Percentiles rank a stretch among this genome's conserved stretches.
Conservation (phyloP, 805 yeast species). For the Cyberlindnera mississippiensis region DNA sequence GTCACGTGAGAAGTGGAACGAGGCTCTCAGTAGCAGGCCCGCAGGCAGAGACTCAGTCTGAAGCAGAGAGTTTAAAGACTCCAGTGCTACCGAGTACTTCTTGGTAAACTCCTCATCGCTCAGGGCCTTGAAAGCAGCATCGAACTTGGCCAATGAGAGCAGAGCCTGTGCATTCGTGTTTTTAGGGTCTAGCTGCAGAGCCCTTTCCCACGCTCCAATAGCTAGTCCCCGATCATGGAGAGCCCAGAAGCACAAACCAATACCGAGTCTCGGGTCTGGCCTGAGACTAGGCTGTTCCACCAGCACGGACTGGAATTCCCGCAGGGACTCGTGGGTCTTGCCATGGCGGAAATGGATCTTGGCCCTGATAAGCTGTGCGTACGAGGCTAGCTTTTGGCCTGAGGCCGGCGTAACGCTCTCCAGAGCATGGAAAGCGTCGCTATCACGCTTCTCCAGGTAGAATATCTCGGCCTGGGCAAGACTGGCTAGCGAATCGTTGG, state of each 20-base stretch:
- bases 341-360: constrained; percentile 69
- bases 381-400: constrained; percentile 51
- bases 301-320: constrained; percentile 78
- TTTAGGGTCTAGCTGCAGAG: constrained; percentile 53
- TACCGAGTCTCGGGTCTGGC: constrained; percentile 93
- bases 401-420: constrained; percentile 14
- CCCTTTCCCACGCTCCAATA: constrained; percentile 74
- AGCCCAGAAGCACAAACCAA: constrained; percentile 92
- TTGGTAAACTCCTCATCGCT: constrained; percentile 55
- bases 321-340: constrained; percentile 69
- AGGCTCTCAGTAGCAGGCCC: constrained; percentile 60
- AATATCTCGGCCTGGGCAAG: constrained; percentile 67
- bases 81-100: constrained; percentile 57
- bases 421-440: constrained; percentile 58
- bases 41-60: constrained; percentile 50
- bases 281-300: constrained; percentile 68
- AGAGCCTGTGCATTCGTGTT: constrained; percentile 61
- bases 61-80: constrained; percentile 33
- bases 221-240: constrained; percentile 79
- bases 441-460: constrained; percentile 56
- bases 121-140: constrained; percentile 54
- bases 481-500: constrained; percentile 44
- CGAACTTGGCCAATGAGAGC: constrained; percentile 63
- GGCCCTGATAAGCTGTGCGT: constrained; percentile 82
- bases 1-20: constrained; percentile 68